phyloP scores from a whole-genome alignment of 2,329 filamentous ascomycete species.

The Trichoderma guizhouense region DNA sequence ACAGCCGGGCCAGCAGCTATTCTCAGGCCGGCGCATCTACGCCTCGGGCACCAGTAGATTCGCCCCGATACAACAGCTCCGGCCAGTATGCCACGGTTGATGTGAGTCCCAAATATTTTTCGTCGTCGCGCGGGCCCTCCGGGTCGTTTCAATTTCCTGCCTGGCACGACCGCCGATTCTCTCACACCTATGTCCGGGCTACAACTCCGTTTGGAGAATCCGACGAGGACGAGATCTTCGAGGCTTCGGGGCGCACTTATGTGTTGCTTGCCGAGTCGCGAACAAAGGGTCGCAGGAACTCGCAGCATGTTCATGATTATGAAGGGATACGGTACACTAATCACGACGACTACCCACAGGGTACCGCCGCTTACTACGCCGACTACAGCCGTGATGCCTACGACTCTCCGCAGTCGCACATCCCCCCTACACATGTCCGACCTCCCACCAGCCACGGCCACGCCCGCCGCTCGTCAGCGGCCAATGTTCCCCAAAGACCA shows the following conservation, averaged over 20 bases:
- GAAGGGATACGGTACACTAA: constrained; percentile 57
- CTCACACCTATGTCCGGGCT: constrained; percentile 57
- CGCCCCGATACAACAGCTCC: constrained; percentile 59
- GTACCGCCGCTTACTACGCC: constrained; percentile 33
- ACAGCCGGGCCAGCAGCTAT: constrained; percentile 38
- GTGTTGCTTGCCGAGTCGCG: constrained; percentile 51
- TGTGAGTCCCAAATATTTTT: constrained; percentile 59
- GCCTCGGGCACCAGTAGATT: constrained; percentile 50
- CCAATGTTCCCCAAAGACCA: constrained; percentile 48
- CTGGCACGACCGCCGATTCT: constrained; percentile 54
- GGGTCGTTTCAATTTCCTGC: constrained; percentile 31
- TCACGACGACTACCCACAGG: constrained; percentile 56
- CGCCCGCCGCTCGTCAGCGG: constrained; percentile 46
- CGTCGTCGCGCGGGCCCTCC: constrained; percentile 41
- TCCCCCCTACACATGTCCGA: constrained; percentile 32
- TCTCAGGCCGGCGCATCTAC: constrained; percentile 36
- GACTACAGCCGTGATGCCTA: constrained; percentile 38
- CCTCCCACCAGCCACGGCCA: constrained; percentile 43
- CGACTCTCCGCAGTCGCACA: constrained; percentile 26
- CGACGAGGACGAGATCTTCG: constrained; percentile 61
- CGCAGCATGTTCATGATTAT: constrained; percentile 40
- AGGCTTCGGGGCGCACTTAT: constrained; percentile 52
- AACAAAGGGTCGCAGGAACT: constrained; percentile 32
- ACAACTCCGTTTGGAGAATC: constrained; percentile 59
- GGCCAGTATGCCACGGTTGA: constrained; percentile 63